phyloP scores from a whole-genome alignment of 306 rosid species.

The Cotoneaster glaucophyllus region DNA sequence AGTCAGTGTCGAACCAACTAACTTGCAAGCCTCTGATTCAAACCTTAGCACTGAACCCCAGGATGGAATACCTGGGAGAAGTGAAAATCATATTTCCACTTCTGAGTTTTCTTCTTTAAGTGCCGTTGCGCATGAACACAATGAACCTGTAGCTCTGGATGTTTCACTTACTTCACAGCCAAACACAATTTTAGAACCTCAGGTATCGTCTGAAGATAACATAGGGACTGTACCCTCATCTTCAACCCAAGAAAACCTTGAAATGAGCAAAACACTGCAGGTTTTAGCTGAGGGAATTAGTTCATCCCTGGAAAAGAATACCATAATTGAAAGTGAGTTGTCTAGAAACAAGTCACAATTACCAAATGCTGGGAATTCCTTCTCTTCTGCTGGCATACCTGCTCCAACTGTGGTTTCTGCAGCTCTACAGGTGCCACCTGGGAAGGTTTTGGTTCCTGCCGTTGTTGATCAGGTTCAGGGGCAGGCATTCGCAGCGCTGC shows the following conservation, averaged over 20 bases:
- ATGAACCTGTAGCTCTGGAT: slow-evolving; percentile 26
- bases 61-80: slow-evolving; percentile 39
- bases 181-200: slow-evolving; percentile 32
- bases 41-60: slow-evolving; percentile 33
- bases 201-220: slow-evolving; percentile 23
- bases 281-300: slow-evolving; percentile 36
- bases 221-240: slow-evolving; percentile 29
- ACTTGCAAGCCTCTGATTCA: slow-evolving; percentile 26
- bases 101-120: slow-evolving; percentile 18
- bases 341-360: slow-evolving; percentile 42
- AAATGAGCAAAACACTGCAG: slow-evolving; percentile 27
- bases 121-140: slow-evolving; percentile 17
- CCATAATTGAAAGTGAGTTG: slow-evolving; percentile 24
- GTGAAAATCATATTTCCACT: slow-evolving; percentile 22
- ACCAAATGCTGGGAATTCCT: slow-evolving; percentile 47
- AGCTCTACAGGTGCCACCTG: slow-evolving; percentile 64
- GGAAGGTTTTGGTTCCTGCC: slow-evolving; percentile 93
- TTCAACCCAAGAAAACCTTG: slow-evolving; percentile 34
- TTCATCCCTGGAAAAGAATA: slow-evolving; percentile 38
- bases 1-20: slow-evolving; percentile 33
- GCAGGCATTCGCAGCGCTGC: slow-evolving; percentile 87
- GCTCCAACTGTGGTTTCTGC: slow-evolving; percentile 90
- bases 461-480: slow-evolving; percentile 94
- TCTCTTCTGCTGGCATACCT: slow-evolving; percentile 88
- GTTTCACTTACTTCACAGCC: slow-evolving; percentile 31